phyloP scores from a whole-genome alignment of 78 protist genomes.

The Acrasis kona region DNA sequence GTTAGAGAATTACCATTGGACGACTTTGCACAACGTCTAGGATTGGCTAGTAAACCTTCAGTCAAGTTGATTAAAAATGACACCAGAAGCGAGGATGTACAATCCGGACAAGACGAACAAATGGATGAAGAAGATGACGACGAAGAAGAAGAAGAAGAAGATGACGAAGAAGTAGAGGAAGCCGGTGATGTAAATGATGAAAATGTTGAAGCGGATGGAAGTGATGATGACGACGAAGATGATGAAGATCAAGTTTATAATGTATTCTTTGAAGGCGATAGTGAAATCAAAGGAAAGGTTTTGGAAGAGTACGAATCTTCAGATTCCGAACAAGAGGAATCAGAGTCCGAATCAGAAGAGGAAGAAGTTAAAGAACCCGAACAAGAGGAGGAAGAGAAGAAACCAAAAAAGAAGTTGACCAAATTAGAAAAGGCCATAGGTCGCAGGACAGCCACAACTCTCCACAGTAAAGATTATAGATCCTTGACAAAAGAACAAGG shows the following conservation, averaged over 20 bases:
- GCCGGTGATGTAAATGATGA: no score
- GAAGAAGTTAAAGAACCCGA: not conserved
- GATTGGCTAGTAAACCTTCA: not conserved
- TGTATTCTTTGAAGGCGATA: no score
- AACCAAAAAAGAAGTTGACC: not conserved
- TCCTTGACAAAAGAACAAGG: not conserved
- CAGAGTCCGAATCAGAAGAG: not conserved
- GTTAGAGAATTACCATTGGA: not conserved
- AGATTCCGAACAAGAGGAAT: not conserved
- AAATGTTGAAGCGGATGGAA: no score
- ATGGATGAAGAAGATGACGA: not conserved
- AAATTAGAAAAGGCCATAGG: not conserved
- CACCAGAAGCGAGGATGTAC: not conserved
- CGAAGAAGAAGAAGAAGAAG: not conserved
- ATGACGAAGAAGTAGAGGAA: not conserved
- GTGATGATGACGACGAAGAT: no score
- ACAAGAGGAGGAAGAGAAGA: not conserved
- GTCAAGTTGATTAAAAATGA: not conserved
- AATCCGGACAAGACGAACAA: not conserved
- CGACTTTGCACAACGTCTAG: not conserved
- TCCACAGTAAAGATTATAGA: no score
- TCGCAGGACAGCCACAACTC: no score
- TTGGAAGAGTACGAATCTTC: no score
- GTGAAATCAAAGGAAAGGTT: no score
- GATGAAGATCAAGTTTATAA: no score